A percentile compares a stretch with the other conserved stretches of the same genome.
phyloP scores from a whole-genome alignment of 306 rosid species.

The Rubus parviflorus region DNA sequence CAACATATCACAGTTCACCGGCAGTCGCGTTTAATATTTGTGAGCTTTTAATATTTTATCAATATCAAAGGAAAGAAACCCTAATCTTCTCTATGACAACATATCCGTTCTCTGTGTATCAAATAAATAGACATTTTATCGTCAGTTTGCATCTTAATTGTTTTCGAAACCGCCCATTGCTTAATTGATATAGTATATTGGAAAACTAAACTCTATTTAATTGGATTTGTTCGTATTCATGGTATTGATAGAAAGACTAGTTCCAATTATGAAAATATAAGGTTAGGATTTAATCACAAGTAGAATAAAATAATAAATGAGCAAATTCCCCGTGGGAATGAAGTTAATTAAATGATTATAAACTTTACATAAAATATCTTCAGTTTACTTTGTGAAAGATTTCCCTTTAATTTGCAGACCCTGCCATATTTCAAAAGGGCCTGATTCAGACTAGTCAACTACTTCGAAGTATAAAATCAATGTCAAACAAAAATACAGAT shows the following conservation, averaged over 20 bases:
- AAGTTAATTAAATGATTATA: background rate
- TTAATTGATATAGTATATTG: background rate
- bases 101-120: no score
- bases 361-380: background rate
- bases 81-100: background rate
- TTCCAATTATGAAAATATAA: background rate
- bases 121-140: background rate
- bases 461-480: background rate
- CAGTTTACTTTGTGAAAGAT: background rate
- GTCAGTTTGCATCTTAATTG: background rate
- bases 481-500: background rate
- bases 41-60: background rate
- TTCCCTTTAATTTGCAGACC: background rate
- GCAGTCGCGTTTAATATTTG: background rate
- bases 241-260: no score
- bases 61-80: no score
- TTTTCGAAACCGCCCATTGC: background rate
- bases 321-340: background rate
- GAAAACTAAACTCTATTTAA: no score
- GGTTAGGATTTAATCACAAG: background rate
- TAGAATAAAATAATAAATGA: background rate
- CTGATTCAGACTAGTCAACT: slow-evolving; percentile 8
- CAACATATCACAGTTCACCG: no score
- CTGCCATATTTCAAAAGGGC: background rate
- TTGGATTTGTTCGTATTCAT: no score